These are phyloP conservation scores for Fusarium cyanostomum DNA, from an alignment of 2,329 filamentous ascomycete species.

Conservation along the genomic window DNA sequence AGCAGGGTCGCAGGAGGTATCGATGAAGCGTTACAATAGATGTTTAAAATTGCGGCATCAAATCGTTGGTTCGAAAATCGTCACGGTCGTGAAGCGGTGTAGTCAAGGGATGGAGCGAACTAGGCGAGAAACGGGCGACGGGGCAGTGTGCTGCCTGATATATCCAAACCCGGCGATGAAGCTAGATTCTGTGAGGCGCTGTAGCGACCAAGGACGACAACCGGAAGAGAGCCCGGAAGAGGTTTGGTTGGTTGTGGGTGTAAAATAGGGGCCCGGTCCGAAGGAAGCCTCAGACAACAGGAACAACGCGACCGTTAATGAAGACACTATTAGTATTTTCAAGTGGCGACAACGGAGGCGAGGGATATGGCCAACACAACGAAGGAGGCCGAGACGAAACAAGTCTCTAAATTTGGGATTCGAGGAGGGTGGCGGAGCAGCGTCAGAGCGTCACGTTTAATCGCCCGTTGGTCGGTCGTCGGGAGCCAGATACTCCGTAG, in stretches of 20 bases:
- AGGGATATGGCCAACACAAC: conserved; percentile 34
- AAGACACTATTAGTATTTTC: not conserved
- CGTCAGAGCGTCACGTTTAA: conserved; percentile 34
- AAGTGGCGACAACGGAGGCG: conserved; percentile 19
- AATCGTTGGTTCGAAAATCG: conserved; percentile 33
- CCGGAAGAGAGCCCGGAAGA: conserved; percentile 4
- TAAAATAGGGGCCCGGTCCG: not conserved
- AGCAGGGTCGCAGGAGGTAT: conserved; percentile 13
- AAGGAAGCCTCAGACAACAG: conserved; percentile 29
- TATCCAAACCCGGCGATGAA: conserved; percentile 5
- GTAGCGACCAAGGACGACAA: not conserved
- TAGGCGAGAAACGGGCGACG: conserved; percentile 1
- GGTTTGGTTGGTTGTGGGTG: conserved; percentile 18
- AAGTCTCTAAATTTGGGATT: not conserved
- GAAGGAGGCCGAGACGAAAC: conserved; percentile 37
- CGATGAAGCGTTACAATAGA: conserved; percentile 13
- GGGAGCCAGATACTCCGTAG: conserved; percentile 10
- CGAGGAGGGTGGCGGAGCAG: conserved; percentile 35
- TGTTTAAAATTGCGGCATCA: conserved; percentile 37
- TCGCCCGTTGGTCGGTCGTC: conserved; percentile 17
- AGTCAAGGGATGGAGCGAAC: conserved; percentile 12
- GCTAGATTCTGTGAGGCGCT: conserved; percentile 6
- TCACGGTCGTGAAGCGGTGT: conserved; percentile 39
- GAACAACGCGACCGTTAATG: conserved; percentile 10
- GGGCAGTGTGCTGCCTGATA: conserved; percentile 13